Conservation (phyloP, 179 eudicot species). For the Kewa caespitosa region DNA sequence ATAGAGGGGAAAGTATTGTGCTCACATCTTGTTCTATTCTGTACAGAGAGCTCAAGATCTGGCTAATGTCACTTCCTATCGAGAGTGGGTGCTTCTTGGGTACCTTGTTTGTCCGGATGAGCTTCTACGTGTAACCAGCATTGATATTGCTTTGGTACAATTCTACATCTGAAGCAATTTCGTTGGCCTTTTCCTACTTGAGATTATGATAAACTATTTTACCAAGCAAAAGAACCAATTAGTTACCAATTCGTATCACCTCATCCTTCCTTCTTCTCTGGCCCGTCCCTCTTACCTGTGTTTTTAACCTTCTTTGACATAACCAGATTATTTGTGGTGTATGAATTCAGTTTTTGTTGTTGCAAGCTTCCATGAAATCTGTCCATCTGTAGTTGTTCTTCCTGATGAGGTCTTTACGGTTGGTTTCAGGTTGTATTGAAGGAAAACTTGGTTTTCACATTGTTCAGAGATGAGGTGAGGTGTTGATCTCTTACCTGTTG, state of each 20-base stretch:
- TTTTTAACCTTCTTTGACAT: neutral
- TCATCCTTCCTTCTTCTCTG: neutral
- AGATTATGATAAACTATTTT: neutral
- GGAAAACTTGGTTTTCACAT: slow-evolving; percentile 81
- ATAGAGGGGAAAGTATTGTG: neutral
- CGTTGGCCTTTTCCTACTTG: neutral
- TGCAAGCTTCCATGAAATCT: neutral
- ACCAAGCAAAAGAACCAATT: neutral
- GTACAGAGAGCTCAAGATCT: slow-evolving; percentile 97
- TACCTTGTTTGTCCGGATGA: slow-evolving; percentile 99
- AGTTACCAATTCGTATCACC: neutral
- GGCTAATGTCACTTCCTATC: slow-evolving; percentile 90
- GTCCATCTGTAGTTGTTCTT: slow-evolving; percentile 4
- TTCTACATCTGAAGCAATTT: slow-evolving; percentile 4
- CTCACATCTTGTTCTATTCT: slow-evolving; percentile 21
- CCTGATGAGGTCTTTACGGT: slow-evolving; percentile 8
- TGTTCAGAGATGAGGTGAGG: slow-evolving; percentile 95
- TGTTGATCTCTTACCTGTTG: slow-evolving; percentile 11
- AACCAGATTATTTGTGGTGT: neutral
- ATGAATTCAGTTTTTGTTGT: slow-evolving; percentile 2
- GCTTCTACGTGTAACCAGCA: slow-evolving; percentile 98
- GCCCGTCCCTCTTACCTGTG: neutral
- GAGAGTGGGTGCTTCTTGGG: slow-evolving; percentile 97
- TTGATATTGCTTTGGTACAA: slow-evolving; percentile 91
- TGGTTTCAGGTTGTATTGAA: slow-evolving; percentile 80